These are phyloP conservation scores for Ophiostoma sp. DNA, from an alignment of 2,329 filamentous ascomycete genomes.

Conservation along the genomic window DNA sequence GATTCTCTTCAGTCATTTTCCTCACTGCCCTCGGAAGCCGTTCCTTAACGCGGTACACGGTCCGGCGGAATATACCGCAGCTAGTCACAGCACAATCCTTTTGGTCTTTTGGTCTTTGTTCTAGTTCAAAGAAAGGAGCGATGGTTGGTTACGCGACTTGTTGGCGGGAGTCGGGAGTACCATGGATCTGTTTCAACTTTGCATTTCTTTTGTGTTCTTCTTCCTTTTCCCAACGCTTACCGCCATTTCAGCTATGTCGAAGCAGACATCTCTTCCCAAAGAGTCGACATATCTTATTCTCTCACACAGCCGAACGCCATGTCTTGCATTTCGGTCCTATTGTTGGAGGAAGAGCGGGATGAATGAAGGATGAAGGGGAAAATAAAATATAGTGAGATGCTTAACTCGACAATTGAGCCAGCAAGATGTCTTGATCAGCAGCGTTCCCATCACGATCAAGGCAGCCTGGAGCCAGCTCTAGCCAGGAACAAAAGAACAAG, in stretches of 20 bases:
- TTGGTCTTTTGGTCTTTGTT: background rate
- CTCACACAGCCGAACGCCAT: conserved; percentile 7
- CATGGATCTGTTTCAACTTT: background rate
- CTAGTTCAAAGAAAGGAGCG: background rate
- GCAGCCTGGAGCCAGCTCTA: background rate
- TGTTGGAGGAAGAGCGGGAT: background rate
- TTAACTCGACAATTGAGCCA: background rate
- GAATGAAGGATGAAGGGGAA: background rate
- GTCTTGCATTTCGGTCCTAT: conserved; percentile 18
- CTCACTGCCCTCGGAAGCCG: background rate
- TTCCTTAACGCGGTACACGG: background rate
- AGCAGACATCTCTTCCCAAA: conserved; percentile 7
- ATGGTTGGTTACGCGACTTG: too few relatives aligned
- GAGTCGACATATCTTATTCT: background rate
- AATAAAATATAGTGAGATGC: background rate
- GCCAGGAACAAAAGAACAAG: background rate
- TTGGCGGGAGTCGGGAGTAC: background rate
- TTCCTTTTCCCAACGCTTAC: conserved; percentile 10
- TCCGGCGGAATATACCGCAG: background rate
- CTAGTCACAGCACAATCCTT: background rate
- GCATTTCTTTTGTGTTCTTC: background rate
- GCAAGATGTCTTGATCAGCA: background rate
- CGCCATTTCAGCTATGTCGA: background rate
- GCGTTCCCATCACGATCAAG: background rate
- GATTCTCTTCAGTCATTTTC: background rate